Conservation (phyloP, 352 stramenopile species). For the Aphanomyces invadans region DNA sequence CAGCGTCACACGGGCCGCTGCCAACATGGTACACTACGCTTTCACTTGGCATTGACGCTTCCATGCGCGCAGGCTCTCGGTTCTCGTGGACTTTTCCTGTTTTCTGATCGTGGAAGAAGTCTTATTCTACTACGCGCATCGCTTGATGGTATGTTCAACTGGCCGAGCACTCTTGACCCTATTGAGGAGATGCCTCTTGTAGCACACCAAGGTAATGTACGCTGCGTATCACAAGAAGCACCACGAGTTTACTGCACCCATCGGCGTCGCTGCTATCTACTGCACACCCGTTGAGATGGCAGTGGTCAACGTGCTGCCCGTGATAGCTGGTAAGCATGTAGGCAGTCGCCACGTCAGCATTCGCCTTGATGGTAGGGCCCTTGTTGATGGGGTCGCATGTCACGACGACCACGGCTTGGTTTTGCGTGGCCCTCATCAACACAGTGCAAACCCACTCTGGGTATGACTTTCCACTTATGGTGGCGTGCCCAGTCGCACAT, state of each 20-base stretch:
- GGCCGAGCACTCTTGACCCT: no score
- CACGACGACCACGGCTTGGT: constrained; percentile 12
- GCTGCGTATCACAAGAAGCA: constrained; percentile 25
- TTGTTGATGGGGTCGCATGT: constrained; percentile 19
- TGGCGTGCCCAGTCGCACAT: not conserved
- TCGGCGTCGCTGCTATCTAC: constrained; percentile 24
- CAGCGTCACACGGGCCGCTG: not conserved
- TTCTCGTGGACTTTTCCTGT: constrained; percentile 9
- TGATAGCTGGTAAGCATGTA: constrained; percentile 22
- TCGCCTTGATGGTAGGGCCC: constrained; percentile 1
- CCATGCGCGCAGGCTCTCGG: not conserved
- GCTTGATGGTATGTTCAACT: constrained; percentile 2
- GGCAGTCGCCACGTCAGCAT: no score
- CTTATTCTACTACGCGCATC: constrained; percentile 26
- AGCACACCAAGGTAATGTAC: constrained; percentile 24
- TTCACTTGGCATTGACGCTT: no score
- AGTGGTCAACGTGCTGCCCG: constrained; percentile 23
- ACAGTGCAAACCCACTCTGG: constrained; percentile 23
- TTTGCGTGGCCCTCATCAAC: constrained; percentile 25
- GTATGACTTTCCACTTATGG: constrained; percentile 22
- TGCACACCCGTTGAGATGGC: constrained; percentile 26
- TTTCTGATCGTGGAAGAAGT: constrained; percentile 22
- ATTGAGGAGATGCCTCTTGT: no score
- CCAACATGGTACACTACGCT: constrained; percentile 8
- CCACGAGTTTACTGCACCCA: constrained; percentile 27